phyloP scores from a whole-genome alignment of 1,284 basidiomycete species.

The Ceratobasidium sp. region DNA sequence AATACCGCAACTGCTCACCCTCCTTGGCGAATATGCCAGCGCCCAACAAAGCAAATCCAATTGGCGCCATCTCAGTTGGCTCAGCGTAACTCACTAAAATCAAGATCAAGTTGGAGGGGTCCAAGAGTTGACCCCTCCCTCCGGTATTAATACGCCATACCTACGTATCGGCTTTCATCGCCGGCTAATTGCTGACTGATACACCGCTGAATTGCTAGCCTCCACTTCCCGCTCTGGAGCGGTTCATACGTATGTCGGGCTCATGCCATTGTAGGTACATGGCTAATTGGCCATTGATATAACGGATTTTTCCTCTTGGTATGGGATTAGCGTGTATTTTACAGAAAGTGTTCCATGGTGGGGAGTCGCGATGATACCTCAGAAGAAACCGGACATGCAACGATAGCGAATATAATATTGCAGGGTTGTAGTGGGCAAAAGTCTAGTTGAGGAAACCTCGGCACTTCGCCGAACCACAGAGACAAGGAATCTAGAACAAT shows the following conservation, averaged over 20 bases:
- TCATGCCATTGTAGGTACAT: too few species aligned
- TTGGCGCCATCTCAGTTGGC: slow-evolving; percentile 21
- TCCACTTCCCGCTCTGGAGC: not conserved
- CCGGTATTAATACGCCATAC: too few species aligned
- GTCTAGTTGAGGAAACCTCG: slow-evolving; percentile 85
- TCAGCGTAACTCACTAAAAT: too few species aligned
- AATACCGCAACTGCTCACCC: slow-evolving; percentile 52
- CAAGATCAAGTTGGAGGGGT: too few species aligned
- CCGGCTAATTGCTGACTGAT: too few species aligned
- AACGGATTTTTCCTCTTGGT: not conserved
- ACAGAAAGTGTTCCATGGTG: slow-evolving; percentile 25
- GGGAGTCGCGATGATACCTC: not conserved
- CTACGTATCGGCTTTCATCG: too few species aligned
- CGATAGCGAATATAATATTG: slow-evolving; percentile 34
- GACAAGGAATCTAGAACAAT: slow-evolving; percentile 70
- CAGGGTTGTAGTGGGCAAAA: not conserved
- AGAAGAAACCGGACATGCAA: slow-evolving; percentile 23
- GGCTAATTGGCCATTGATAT: not conserved
- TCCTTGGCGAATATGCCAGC: slow-evolving; percentile 76
- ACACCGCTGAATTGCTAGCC: not conserved
- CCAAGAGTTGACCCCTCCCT: too few species aligned
- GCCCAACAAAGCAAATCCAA: slow-evolving; percentile 70
- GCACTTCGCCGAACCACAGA: slow-evolving; percentile 86
- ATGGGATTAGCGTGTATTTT: slow-evolving; percentile 35
- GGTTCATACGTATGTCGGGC: not conserved